These are phyloP conservation scores for Sporothrix brunneoviolacea DNA, from an alignment of 2,329 filamentous ascomycete species.

Conservation along the genomic window DNA sequence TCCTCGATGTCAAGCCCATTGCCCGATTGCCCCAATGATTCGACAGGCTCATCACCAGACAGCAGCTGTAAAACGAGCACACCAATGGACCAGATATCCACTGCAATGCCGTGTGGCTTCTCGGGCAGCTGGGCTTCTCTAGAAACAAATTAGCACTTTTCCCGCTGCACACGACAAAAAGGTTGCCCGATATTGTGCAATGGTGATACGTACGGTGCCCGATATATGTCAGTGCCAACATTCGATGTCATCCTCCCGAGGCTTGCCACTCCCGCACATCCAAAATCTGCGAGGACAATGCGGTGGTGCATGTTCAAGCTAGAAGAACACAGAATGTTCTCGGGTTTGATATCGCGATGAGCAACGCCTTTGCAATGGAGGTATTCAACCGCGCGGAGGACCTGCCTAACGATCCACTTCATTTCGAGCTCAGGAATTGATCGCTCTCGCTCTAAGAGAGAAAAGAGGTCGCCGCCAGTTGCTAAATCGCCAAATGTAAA, in stretches of 20 bases:
- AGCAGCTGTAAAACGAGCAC: slow-evolving; percentile 35
- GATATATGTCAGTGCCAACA: slow-evolving; percentile 41
- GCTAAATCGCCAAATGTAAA: slow-evolving; percentile 54
- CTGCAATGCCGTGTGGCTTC: slow-evolving; percentile 28
- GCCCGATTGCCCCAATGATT: slow-evolving; percentile 19
- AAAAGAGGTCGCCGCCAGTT: slow-evolving; percentile 47
- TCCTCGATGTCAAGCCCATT: slow-evolving; percentile 10
- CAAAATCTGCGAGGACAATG: slow-evolving; percentile 47
- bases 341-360: slow-evolving; percentile 49
- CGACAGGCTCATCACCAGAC: slow-evolving; percentile 18
- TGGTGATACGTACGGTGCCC: slow-evolving; percentile 49
- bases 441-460: slow-evolving; percentile 35
- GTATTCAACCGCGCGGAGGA: slow-evolving; percentile 39
- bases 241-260: slow-evolving; percentile 36
- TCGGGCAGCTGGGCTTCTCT: slow-evolving; percentile 33
- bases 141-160: not conserved
- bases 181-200: no score
- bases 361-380: slow-evolving; percentile 44
- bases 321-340: slow-evolving; percentile 45
- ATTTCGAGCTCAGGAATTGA: slow-evolving; percentile 35
- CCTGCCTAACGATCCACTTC: slow-evolving; percentile 40
- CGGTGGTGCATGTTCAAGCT: slow-evolving; percentile 38
- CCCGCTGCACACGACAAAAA: no score
- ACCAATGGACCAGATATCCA: slow-evolving; percentile 49
- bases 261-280: slow-evolving; percentile 37